phyloP scores from a whole-genome alignment of 163 green algal species.

The Volvox carteri region DNA sequence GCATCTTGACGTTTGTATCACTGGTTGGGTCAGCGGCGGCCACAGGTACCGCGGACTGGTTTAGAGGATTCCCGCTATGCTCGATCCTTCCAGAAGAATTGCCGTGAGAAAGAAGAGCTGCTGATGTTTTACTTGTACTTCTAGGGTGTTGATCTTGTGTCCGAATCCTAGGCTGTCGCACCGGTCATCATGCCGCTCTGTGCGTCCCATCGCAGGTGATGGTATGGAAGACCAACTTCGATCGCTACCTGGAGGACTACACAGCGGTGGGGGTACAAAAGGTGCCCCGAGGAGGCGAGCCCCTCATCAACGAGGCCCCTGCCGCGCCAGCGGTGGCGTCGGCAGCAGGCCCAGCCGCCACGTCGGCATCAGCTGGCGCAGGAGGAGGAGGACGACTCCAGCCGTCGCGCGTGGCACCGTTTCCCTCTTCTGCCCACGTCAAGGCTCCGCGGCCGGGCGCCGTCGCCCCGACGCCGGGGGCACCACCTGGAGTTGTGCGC shows the following conservation, averaged over 20 bases:
- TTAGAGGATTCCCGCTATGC: too few species aligned
- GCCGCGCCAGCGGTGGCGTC: too few species aligned
- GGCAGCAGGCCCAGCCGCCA: constrained; percentile 4
- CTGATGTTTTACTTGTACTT: too few species aligned
- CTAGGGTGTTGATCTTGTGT: too few species aligned
- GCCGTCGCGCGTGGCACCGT: constrained; percentile 20
- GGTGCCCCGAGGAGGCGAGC: neutral
- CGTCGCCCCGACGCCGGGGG: neutral
- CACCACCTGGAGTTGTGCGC: neutral
- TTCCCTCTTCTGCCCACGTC: constrained; percentile 31
- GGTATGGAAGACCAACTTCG: constrained; percentile 95
- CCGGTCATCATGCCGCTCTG: neutral
- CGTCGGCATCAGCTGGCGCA: neutral
- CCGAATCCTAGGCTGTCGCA: neutral
- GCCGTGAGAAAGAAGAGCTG: too few species aligned
- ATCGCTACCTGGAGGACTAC: constrained; percentile 80
- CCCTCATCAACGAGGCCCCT: constrained; percentile 31
- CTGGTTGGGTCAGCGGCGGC: too few species aligned
- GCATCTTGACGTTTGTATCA: too few species aligned
- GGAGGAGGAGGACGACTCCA: neutral
- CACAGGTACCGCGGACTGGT: too few species aligned
- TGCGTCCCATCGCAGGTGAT: constrained; percentile 74
- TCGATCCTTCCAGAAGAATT: too few species aligned
- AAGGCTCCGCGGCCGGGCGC: neutral
- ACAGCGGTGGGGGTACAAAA: constrained; percentile 37